Percentiles rank a stretch among this genome's conserved stretches.
Evolutionary conservation across 2,329 filamentous ascomycete genomes (phyloP).

Genomic region (Fusarium stilboides): DNA sequence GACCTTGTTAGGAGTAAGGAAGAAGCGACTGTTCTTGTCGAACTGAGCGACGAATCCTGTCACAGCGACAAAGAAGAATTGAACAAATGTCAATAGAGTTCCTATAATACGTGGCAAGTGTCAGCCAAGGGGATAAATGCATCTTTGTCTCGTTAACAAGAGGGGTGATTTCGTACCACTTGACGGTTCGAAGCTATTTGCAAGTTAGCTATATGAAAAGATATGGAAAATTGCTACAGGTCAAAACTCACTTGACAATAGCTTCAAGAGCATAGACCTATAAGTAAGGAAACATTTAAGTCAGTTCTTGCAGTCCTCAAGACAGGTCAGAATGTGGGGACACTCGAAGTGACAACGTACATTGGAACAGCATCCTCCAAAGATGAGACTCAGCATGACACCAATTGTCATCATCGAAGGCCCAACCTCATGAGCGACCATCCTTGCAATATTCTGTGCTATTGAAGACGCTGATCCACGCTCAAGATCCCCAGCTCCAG

Average conservation of each 20-base stretch:
- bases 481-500: slow-evolving; percentile 31
- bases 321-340: slow-evolving; percentile 3
- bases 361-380: slow-evolving; percentile 96
- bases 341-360: slow-evolving; percentile 63
- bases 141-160: background rate
- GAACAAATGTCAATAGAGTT: slow-evolving; percentile 89
- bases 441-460: slow-evolving; percentile 43
- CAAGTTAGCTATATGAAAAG: slow-evolving; percentile 28
- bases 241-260: slow-evolving; percentile 83
- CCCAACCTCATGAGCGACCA: slow-evolving; percentile 45
- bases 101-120: slow-evolving; percentile 62
- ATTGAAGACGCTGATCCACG: slow-evolving; percentile 33
- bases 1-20: slow-evolving; percentile 82
- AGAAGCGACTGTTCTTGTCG: slow-evolving; percentile 77
- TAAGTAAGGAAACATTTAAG: slow-evolving; percentile 44
- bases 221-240: background rate
- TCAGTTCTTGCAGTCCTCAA: slow-evolving; percentile 15
- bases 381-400: slow-evolving; percentile 86
- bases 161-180: slow-evolving; percentile 71
- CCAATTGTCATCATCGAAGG: slow-evolving; percentile 68
- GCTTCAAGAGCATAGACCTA: slow-evolving; percentile 97
- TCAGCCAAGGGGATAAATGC: slow-evolving; percentile 32
- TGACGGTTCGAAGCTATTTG: slow-evolving; percentile 80
- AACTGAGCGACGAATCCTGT: slow-evolving; percentile 84
- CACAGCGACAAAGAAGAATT: slow-evolving; percentile 86